Evolutionary conservation across 2,329 filamentous ascomycete species (phyloP), one percentile per base, ranked within the genome.

Genomic region (Exophiala aquamarina): DNA sequence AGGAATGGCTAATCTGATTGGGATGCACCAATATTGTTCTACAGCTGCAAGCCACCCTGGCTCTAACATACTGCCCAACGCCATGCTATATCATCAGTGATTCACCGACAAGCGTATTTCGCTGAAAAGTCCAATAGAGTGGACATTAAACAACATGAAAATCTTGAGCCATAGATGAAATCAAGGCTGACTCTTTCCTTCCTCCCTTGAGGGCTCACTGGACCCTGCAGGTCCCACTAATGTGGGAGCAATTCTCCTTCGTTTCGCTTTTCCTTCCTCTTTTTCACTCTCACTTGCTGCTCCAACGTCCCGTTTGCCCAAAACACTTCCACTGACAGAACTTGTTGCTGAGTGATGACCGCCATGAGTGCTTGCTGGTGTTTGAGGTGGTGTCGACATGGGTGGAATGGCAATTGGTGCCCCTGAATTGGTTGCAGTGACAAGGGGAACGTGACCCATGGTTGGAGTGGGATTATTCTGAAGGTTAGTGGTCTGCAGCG

Each of bases 381-480:
- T 97, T 65, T 95, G 87, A 1, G 92, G 93, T 2, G 93, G 92
- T 6, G 92, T 96, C 29, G 87, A 89, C 60, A 95, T 81, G 14
- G 57, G 49, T 0, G 90, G 87, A 34, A 94, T 71, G 3, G 68
- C 68, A n/a, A 67, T 55, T 8, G 64, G 65, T 41, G 70, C 69
- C 5, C 65, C 62, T 4, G 86, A 87, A 54, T 84, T 86, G 8
- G 86, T 74, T 4, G 88, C 88, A 10, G 87, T 83, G 19, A 95
- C 81, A 42, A 84, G 78, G 0, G 90, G 89, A 13, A 95, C 78
- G 44, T 77, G 87, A 11, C 89, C 86, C 23, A 89, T 78, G 7
- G 88, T 86, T 1, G 93, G 82, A 1, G 87, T 83, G 1, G 89
- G 88, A 44, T 91, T 91, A 62, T 84, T 91, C 39, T 87, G 74